Conservation (phyloP, 2,329 filamentous ascomycete species). For the Drechslera avenae region DNA sequence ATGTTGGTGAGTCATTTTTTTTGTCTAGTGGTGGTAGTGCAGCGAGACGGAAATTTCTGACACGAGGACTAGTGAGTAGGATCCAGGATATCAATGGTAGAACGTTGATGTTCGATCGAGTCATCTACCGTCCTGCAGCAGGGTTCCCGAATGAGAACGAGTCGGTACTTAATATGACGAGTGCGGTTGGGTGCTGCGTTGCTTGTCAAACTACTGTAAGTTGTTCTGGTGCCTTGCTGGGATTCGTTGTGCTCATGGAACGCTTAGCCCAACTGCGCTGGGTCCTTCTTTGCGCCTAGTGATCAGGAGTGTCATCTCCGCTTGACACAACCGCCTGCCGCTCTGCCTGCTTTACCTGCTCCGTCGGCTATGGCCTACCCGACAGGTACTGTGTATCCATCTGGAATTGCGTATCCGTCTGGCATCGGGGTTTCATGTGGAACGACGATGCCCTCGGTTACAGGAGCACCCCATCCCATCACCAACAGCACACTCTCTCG, state of each 20-base stretch:
- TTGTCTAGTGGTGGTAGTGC: neutral
- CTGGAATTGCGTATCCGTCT: too few relatives aligned
- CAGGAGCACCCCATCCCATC: too few relatives aligned
- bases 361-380: neutral
- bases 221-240: neutral
- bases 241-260: too few relatives aligned
- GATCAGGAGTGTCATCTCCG: constrained; percentile 29
- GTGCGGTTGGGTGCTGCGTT: constrained; percentile 28
- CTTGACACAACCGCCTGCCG: constrained; percentile 21
- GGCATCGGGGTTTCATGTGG: too few relatives aligned
- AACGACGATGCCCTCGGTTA: too few relatives aligned
- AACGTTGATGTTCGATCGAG: constrained; percentile 27
- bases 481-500: too few relatives aligned
- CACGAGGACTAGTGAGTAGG: constrained; percentile 19
- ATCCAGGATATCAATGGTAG: constrained; percentile 22
- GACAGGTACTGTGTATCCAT: too few relatives aligned
- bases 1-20: constrained; percentile 29
- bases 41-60: neutral
- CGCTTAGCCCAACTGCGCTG: constrained; percentile 30
- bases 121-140: constrained; percentile 23
- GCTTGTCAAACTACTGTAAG: constrained; percentile 33
- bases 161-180: constrained; percentile 19
- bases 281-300: constrained; percentile 30
- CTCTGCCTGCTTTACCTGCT: neutral
- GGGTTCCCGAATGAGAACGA: constrained; percentile 34